Base-by-base conservation (phyloP, 2,329 filamentous ascomycete genomes). In the Coniochaeta sp. region DNA sequence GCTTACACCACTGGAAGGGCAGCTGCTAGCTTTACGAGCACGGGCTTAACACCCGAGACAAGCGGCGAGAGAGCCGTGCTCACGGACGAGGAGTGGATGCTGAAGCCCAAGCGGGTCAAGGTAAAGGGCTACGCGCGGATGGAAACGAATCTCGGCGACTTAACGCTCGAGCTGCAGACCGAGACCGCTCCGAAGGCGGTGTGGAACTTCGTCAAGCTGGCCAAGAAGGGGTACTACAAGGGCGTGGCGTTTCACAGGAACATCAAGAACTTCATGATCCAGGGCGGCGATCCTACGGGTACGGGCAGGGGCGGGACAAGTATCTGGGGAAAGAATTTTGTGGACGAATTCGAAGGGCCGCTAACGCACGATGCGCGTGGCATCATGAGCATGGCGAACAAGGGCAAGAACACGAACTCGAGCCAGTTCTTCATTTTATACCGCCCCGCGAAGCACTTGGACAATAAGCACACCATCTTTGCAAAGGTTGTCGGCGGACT, bases 401-500 rank as follows among this genome's bases (percentile, higher is more conserved):
- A 99, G 72, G 95, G 95, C 61, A 97, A 97, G 71, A 93, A 97
- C 70, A 98, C 93, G 24, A 99, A 99, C 75, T 95, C 90, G 9
- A 91, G 86, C 66, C 95, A 99, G 74, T 99, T 88, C 71, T 99
- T 98, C 79, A 89, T 99, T 70, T 90, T 89, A 0, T 99, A 99
- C 73, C 88, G 91, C 57, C 81, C 89, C 1, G 85, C 88, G 0
- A 87, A 89, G 64, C 95, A 99, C 75, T 82, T 99, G 0, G 91
- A 99, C 73, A 84, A 88, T 62, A 99, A 99, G 71, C 95, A 99
- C 74, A 98, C 95, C n/a, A 90, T 99, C 44, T 99, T 99, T 69
- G 95, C 89, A 2, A 86, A 87, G 40, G 86, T 98, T 0, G 89
- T 96, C 1, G 90, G 89, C 30, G 93, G 89, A 0, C 69, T 87